These are phyloP conservation scores for Coemansia sp. DNA, from an alignment of 192 early-diverging fungal species.

Conservation along the genomic window DNA sequence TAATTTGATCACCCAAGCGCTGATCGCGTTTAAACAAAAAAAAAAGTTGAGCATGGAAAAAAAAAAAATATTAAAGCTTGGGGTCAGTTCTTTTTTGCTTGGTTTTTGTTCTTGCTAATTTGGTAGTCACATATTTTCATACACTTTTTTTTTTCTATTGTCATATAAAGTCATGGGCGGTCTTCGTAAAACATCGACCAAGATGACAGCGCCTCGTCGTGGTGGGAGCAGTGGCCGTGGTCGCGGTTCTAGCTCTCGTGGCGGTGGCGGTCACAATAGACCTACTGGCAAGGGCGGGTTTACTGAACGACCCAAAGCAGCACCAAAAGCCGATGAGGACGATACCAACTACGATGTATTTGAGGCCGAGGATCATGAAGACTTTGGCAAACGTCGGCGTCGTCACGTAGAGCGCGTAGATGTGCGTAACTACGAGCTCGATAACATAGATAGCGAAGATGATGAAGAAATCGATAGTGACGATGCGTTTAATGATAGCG, in stretches of 20 bases:
- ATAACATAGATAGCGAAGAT: constrained; percentile 81
- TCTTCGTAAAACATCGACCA: constrained; percentile 21
- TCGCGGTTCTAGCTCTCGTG: constrained; percentile 1
- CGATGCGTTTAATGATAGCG: constrained; percentile 83
- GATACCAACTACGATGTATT: constrained; percentile 23
- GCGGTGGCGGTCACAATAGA: background rate
- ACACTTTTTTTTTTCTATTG: background rate
- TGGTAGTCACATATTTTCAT: constrained; percentile 2
- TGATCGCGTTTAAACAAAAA: constrained; percentile 7
- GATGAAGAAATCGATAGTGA: constrained; percentile 96
- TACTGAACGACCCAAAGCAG: background rate
- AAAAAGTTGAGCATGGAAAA: background rate
- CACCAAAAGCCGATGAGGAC: background rate
- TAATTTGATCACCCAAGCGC: background rate
- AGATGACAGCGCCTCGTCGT: constrained; percentile 19
- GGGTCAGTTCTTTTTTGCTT: background rate
- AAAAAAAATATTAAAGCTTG: background rate
- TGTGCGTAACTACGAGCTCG: constrained; percentile 68
- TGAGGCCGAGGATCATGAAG: constrained; percentile 17
- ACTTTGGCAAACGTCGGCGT: constrained; percentile 26
- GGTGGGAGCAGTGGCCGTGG: background rate
- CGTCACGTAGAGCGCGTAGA: constrained; percentile 34
- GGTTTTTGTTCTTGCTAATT: background rate
- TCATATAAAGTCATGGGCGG: constrained; percentile 23
- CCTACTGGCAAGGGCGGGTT: constrained; percentile 6